Evolutionary conservation across 768 basidiomycete species (phyloP).

Genomic region (Mycena polygramma): DNA sequence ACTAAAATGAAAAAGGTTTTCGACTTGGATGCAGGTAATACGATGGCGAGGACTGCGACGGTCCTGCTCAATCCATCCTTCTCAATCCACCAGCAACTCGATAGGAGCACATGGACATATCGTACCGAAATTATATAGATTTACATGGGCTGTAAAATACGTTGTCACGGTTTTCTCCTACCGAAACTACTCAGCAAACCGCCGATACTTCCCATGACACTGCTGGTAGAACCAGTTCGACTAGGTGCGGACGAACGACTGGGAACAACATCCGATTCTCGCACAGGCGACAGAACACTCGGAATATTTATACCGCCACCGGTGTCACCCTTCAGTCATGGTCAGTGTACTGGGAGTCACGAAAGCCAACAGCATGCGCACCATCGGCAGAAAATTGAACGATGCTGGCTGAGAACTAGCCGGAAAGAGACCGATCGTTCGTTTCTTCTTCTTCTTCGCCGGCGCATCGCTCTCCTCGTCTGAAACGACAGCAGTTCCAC

Average conservation of each 20-base stretch:
- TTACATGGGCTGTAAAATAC: neutral
- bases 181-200: conserved; percentile 40
- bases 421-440: conserved; percentile 76
- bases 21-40: neutral
- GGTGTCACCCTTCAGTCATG: conserved; percentile 47
- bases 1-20: no score
- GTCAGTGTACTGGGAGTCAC: conserved; percentile 8
- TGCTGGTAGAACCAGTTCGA: conserved; percentile 42
- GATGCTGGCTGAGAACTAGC: conserved; percentile 55
- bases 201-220: conserved; percentile 43
- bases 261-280: conserved; percentile 65
- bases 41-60: neutral
- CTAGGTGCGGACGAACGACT: conserved; percentile 52
- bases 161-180: conserved; percentile 8
- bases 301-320: conserved; percentile 69
- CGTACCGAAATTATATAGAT: no score
- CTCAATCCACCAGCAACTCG: neutral
- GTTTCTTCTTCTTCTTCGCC: conserved; percentile 73
- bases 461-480: conserved; percentile 45
- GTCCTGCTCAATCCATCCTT: no score
- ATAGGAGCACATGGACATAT: no score
- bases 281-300: conserved; percentile 75
- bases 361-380: conserved; percentile 38
- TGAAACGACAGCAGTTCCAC: conserved; percentile 32
- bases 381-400: conserved; percentile 60